Base-by-base conservation (phyloP, 805 yeast species). In the Tetrapisispora iriomotensis region DNA sequence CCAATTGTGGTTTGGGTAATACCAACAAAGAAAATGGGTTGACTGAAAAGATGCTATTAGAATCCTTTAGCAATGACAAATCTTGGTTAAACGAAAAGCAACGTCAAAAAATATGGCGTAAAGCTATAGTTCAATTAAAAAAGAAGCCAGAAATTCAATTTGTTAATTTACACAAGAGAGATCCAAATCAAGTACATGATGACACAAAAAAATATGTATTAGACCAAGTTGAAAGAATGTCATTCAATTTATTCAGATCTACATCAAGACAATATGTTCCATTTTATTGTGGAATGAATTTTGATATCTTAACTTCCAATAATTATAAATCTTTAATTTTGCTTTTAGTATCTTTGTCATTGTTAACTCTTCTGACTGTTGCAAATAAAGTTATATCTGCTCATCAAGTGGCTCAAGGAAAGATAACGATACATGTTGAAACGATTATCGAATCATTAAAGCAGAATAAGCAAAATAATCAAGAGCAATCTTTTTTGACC, bases 51-150 rank as follows among this genome's bases (percentile, higher is more conserved):
- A 22, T 56, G 77, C 24, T 72, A 72, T 49, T 70, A 70, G 26
- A 60, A 72, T 35, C 65, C 76, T 42, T 50, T 45, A 29, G 48
- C 49, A 32, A 47, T 61, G 23, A 53, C 59, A 47, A 45, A 54
- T 34, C 44, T 24, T 41, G 55, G 48, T 34, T 60, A 17, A 50
- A 49, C 27, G 71, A 66, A 36, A 75, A 72, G 25, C 87, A 82
- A 44, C 44, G 40, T 13, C 77, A 80, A 46, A 78, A 74, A 42
- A 67, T 81, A 44, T 84, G 94, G 94, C 50, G 51, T 19, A 70
- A 73, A 45, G 76, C 77, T 17, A 51, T 76, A 2, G 58, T 64
- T 23, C 79, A 77, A 49, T 67, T 84, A 45, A 74, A 74, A 45
- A 70, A 65, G 40, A 81, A 77, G 62, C 78, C 82, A 32, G 83